Conservation (phyloP, 1,139 yeast genomes). For the Yamadazyma dendronema region DNA sequence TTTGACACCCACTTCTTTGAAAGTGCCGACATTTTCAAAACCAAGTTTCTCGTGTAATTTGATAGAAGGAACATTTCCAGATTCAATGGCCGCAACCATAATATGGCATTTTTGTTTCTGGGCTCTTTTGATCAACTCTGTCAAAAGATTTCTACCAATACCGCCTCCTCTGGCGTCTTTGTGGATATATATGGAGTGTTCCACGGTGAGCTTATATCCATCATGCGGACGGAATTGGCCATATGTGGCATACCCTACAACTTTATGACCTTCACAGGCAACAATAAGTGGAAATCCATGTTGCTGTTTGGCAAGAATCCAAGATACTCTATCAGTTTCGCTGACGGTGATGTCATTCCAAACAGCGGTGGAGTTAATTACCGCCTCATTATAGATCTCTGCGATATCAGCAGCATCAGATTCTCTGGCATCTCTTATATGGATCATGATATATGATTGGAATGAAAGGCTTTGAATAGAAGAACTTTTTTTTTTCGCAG, state of each 20-base stretch:
- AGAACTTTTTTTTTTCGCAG: background rate
- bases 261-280: slow-evolving; percentile 3
- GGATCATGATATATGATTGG: background rate
- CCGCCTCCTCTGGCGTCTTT: slow-evolving; percentile 5
- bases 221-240: slow-evolving; percentile 6
- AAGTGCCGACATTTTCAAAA: slow-evolving; percentile 3
- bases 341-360: slow-evolving; percentile 5
- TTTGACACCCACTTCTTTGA: slow-evolving; percentile 6
- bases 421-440: slow-evolving; percentile 3
- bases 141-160: slow-evolving; percentile 2
- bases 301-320: slow-evolving; percentile 3
- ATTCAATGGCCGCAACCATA: slow-evolving; percentile 6
- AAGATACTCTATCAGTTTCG: slow-evolving; percentile 1
- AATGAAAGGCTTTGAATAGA: background rate
- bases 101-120: slow-evolving; percentile 3
- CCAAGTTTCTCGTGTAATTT: slow-evolving; percentile 4
- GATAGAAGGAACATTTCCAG: slow-evolving; percentile 3
- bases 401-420: slow-evolving; percentile 4
- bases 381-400: slow-evolving; percentile 6
- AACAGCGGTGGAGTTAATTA: slow-evolving; percentile 4
- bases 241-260: slow-evolving; percentile 7
- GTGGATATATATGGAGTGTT: slow-evolving; percentile 7
- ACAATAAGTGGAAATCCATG: slow-evolving; percentile 3
- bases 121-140: slow-evolving; percentile 5
- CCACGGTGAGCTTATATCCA: slow-evolving; percentile 5